Evolutionary conservation across 75 land plant species (phyloP).

Genomic region (Azolla pinnata): DNA sequence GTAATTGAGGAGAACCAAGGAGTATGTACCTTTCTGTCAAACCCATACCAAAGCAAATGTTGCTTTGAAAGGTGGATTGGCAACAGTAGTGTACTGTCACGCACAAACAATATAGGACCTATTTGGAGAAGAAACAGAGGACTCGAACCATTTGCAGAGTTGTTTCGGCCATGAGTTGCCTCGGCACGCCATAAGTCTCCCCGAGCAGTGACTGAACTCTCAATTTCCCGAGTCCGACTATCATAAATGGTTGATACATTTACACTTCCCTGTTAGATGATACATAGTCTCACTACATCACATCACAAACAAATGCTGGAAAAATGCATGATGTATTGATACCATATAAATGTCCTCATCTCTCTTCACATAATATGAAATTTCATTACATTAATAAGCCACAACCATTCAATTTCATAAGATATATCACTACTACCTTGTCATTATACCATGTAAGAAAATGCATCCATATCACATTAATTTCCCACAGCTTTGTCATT

Average conservation of each 20-base stretch:
- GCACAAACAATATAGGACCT: constrained; percentile 85
- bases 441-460: too few relatives aligned
- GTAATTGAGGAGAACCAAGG: too few relatives aligned
- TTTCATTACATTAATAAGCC: not conserved
- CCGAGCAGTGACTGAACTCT: constrained; percentile 67
- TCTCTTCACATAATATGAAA: too few relatives aligned
- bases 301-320: too few relatives aligned
- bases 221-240: constrained; percentile 67
- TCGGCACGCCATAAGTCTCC: constrained; percentile 95
- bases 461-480: too few relatives aligned
- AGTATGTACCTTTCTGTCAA: constrained; percentile 93
- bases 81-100: constrained; percentile 80
- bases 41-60: constrained; percentile 98
- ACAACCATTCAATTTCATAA: not conserved
- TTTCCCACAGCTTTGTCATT: too few relatives aligned
- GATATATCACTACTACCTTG: too few relatives aligned
- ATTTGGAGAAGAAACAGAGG: constrained; percentile 79
- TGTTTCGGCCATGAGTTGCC: constrained; percentile 72
- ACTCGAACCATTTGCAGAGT: constrained; percentile 44
- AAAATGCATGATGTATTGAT: too few relatives aligned
- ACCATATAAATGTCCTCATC: too few relatives aligned
- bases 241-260: constrained; percentile 72
- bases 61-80: constrained; percentile 93
- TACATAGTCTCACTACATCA: too few relatives aligned
- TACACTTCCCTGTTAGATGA: constrained; percentile 45